Conservation (phyloP, 257 asterid genomes). For the Henckelia pumila region DNA sequence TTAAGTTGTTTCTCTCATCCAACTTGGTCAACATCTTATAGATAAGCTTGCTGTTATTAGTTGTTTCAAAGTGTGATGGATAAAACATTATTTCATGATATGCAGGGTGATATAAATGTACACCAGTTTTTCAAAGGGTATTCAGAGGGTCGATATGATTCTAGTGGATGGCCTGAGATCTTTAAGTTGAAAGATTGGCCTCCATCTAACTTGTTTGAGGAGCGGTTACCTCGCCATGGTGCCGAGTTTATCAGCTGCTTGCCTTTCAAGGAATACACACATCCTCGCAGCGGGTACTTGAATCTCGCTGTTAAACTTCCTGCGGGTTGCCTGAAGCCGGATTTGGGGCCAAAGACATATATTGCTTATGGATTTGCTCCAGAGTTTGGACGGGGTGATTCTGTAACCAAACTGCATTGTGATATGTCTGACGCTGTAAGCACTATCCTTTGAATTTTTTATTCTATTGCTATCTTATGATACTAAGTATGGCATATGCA, state of each 20-base stretch:
- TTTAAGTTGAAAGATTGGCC: constrained; percentile 96
- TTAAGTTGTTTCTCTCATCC: neutral
- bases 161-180: constrained; percentile 57
- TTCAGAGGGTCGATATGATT: constrained; percentile 35
- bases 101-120: constrained; percentile 69
- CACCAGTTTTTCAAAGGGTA: constrained; percentile 69
- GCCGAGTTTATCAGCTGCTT: constrained; percentile 72
- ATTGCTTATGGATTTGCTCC: constrained; percentile 82
- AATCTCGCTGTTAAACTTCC: constrained; percentile 77
- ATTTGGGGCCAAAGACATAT: constrained; percentile 93
- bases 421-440: constrained; percentile 95
- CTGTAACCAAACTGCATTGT: constrained; percentile 88
- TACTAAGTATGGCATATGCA: neutral
- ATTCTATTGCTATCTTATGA: constrained; percentile 20
- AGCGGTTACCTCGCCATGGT: constrained; percentile 79
- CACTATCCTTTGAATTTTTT: constrained; percentile 22
- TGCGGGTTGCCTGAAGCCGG: constrained; percentile 51
- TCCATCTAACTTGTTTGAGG: constrained; percentile 69
- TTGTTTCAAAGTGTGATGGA: constrained; percentile 14
- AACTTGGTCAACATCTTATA: neutral
- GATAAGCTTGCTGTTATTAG: constrained; percentile 8
- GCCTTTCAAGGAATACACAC: constrained; percentile 85
- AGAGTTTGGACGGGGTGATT: constrained; percentile 90
- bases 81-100: constrained; percentile 22
- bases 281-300: constrained; percentile 59